Evolutionary conservation across 2,329 filamentous ascomycete genomes (phyloP), one percentile per base, ranked within the genome.

Genomic region (Pseudocercospora cruenta): DNA sequence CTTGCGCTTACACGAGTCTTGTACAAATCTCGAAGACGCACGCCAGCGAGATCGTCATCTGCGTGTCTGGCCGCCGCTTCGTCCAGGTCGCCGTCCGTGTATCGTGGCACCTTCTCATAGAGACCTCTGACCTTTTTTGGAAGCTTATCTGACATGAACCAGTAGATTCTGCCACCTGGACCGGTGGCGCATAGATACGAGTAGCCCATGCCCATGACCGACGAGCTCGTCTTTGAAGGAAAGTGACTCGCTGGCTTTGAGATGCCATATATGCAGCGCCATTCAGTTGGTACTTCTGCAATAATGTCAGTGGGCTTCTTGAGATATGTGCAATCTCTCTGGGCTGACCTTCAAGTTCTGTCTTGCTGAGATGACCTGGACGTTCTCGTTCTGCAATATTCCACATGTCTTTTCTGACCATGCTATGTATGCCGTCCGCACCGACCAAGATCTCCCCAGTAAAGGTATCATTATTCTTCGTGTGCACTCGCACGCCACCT

Each of bases 401-500:
- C 51, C 51, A 63, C 51, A 63, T 63, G 3, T 43, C 60, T 21
- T 43, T 58, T 5, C 60, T 51, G 1, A 63, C 33, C 3, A 31
- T 58, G 33, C 60, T 63, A 31, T 63, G 60, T 9, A 63, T 26
- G 1, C 60, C 60, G 43, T 63, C 60, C 24, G 60, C 60, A 19
- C 60, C 60, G 19, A 63, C 49, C 31, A 63, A 26, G 19, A 33
- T 39, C 22, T 63, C 14, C 3, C 60, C 60, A 10, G 12, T 43
- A 19, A 63, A 63, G 5, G 36, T 54, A 10, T 43, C 22, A 12
- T 51, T 51, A n/a, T 22, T n/a, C 10, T 16, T 33, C 4, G 60
- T 63, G 4, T 16, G 39, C 12, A 63, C 60, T 21, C 22, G 19
- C n/a, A 63, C 60, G 4, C 51, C 33, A 16, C 36, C 31, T 9